Evolutionary conservation across 768 basidiomycete genomes (phyloP), one percentile per base, ranked within the genome.

Genomic region (Trametes sanguinea): DNA sequence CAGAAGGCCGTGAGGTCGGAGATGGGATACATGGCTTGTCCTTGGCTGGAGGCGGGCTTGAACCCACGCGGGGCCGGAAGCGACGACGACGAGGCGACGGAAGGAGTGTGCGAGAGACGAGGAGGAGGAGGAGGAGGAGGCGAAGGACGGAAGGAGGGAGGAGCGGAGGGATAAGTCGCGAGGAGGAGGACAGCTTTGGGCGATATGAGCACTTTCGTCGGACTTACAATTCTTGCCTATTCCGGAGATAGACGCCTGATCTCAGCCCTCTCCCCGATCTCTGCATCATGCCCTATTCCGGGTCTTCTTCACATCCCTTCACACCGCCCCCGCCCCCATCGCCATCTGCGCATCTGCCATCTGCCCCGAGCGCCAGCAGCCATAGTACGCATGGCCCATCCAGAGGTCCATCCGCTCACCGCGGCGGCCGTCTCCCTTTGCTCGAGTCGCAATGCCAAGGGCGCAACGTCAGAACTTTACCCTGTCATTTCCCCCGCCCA

Each of bases 1-100:
- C 89, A 90, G 71, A 86, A 91, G 1, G 93, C 94, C 9, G 92
- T 94, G 68, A 95, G 80, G 77, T 95, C 93, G 69, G 92, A 92
- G 67, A 95, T 92, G 52, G 92, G 92, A 72, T 93, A 90, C 83
- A 84, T 85, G 43, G 61, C 57, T 33, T 13, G 57, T 45, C 63
- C 44, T 45, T 54, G 22, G 47, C 45, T 22, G 54, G 30, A 22
- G 39, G 51, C 14, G 48, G 58, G 46, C 6, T 27, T 29, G 14
- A 17, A 54, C 62, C 61, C 62, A 50, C 62, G 52, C 65, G 62
- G 62, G 53, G 61, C 32, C 39, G 53, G 54, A 33, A 30, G n/a
- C 54, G 6, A 53, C 59, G 61, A 48, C 47, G 54, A 56, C 47
- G 45, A 40, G 42, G 61, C 22, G 54, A 53, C 33, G 45, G 58